Percentiles rank a stretch among this genome's conserved stretches.
Evolutionary conservation across 1,284 basidiomycete genomes (phyloP).

Genomic region (Apiotrichum mycotoxinovorans): DNA sequence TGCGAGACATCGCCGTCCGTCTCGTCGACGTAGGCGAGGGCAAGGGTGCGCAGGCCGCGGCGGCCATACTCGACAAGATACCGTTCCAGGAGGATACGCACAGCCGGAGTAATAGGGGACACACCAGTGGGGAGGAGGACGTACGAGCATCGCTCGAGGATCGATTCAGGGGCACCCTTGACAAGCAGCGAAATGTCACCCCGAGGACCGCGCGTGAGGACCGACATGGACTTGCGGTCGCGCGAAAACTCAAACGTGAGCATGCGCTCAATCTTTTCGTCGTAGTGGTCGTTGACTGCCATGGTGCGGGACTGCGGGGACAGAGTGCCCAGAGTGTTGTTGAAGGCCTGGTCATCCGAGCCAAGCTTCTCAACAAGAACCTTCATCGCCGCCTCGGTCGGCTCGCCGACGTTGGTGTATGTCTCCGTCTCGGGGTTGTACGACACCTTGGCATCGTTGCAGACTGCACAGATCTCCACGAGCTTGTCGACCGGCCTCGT

Average conservation of each 20-base stretch:
- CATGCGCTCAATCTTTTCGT: constrained; percentile 68
- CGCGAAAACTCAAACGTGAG: constrained; percentile 96
- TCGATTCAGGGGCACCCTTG: constrained; percentile 94
- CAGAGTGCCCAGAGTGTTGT: constrained; percentile 59
- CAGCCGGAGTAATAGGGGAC: constrained; percentile 60
- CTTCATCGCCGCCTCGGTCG: constrained; percentile 91
- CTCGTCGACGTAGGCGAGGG: constrained; percentile 80
- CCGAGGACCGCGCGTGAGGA: constrained; percentile 62
- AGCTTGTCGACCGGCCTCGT: constrained; percentile 73
- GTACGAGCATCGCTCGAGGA: constrained; percentile 79
- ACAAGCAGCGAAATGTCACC: constrained; percentile 68
- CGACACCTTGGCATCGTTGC: constrained; percentile 87
- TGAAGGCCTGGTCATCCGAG: constrained; percentile 52
- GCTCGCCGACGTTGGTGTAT: constrained; percentile 88
- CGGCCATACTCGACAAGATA: constrained; percentile 68
- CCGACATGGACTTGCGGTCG: constrained; percentile 99
- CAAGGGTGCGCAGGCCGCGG: constrained; percentile 83
- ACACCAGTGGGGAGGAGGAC: constrained; percentile 65
- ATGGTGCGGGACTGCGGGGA: constrained; percentile 64
- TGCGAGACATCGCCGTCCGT: constrained; percentile 70
- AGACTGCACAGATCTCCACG: constrained; percentile 83
- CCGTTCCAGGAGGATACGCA: constrained; percentile 63
- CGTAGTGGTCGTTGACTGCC: constrained; percentile 79
- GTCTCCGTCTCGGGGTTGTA: constrained; percentile 65
- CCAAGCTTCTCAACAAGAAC: constrained; percentile 85